phyloP scores from a whole-genome alignment of 495 filamentous ascomycete species.

The Endocarpon pusillum region DNA sequence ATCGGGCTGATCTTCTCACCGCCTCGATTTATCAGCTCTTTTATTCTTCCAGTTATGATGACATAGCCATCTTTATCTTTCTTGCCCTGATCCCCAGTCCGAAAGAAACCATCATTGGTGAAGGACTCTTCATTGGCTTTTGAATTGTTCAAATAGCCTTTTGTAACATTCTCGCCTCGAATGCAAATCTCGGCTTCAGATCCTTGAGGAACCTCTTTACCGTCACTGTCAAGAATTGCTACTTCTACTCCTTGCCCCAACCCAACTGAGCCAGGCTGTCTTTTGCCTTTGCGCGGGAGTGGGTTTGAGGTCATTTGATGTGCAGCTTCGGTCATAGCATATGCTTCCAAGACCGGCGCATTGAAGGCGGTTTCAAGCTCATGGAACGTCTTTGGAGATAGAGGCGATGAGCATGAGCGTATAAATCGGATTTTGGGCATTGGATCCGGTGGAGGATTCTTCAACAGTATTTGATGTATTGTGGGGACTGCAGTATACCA shows the following conservation, averaged over 20 bases:
- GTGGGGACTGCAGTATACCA: slow-evolving; percentile 36
- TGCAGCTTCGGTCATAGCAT: slow-evolving; percentile 35
- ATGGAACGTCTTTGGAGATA: slow-evolving; percentile 23
- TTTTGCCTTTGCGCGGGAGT: no score
- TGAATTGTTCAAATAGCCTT: slow-evolving; percentile 22
- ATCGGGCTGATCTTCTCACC: slow-evolving; percentile 70
- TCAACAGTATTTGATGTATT: slow-evolving; percentile 28
- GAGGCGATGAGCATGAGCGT: slow-evolving; percentile 27
- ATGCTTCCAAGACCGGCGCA: slow-evolving; percentile 25
- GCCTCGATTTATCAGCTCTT: slow-evolving; percentile 64
- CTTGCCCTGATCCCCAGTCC: slow-evolving; percentile 31
- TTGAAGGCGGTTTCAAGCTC: slow-evolving; percentile 21
- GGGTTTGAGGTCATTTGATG: slow-evolving; percentile 26
- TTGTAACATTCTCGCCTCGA: slow-evolving; percentile 25
- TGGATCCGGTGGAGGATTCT: no score
- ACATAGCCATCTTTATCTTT: slow-evolving; percentile 43
- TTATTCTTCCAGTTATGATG: slow-evolving; percentile 54
- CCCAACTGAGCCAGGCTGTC: slow-evolving; percentile 22
- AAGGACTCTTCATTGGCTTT: slow-evolving; percentile 22
- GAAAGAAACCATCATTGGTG: slow-evolving; percentile 24
- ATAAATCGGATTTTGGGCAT: slow-evolving; percentile 23
- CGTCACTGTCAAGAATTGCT: slow-evolving; percentile 16
- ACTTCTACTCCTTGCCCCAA: slow-evolving; percentile 28
- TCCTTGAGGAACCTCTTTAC: slow-evolving; percentile 6
- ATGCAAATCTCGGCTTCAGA: slow-evolving; percentile 23